phyloP scores from a whole-genome alignment of 345 rosid species.

The Eucalyptus rudis region DNA sequence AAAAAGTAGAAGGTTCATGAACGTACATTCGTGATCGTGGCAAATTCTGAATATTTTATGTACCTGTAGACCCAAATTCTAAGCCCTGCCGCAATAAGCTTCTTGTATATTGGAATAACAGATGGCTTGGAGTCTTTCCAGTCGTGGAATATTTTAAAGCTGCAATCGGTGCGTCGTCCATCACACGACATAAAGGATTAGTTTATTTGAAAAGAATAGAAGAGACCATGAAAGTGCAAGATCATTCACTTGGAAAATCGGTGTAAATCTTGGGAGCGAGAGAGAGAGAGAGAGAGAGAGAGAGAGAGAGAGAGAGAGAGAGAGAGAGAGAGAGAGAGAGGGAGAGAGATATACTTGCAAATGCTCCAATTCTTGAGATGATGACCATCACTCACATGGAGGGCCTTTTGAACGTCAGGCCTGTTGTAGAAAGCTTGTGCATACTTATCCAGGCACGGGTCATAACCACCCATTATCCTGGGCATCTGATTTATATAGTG shows the following conservation, averaged over 20 bases:
- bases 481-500: conserved; percentile 34
- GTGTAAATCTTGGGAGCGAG: neutral
- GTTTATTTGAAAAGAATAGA: neutral
- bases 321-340: neutral
- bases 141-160: conserved; percentile 25
- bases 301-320: neutral
- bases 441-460: conserved; percentile 76
- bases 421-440: conserved; percentile 64
- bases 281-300: neutral
- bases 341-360: conserved; percentile 59
- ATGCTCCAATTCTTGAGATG: conserved; percentile 70
- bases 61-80: conserved; percentile 95
- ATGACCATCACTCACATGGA: conserved; percentile 66
- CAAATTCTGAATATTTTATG: neutral
- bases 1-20: neutral
- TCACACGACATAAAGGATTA: too few relatives aligned
- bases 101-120: conserved; percentile 74
- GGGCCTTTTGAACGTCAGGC: conserved; percentile 71
- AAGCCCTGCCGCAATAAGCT: conserved; percentile 63
- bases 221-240: neutral
- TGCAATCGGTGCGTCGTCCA: conserved; percentile 3
- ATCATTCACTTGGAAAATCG: neutral
- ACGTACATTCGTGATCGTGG: neutral
- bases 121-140: conserved; percentile 53
- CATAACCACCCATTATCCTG: conserved; percentile 70